These are phyloP conservation scores for Ilex asprella DNA, from an alignment of 257 asterid species.

Conservation along the genomic window DNA sequence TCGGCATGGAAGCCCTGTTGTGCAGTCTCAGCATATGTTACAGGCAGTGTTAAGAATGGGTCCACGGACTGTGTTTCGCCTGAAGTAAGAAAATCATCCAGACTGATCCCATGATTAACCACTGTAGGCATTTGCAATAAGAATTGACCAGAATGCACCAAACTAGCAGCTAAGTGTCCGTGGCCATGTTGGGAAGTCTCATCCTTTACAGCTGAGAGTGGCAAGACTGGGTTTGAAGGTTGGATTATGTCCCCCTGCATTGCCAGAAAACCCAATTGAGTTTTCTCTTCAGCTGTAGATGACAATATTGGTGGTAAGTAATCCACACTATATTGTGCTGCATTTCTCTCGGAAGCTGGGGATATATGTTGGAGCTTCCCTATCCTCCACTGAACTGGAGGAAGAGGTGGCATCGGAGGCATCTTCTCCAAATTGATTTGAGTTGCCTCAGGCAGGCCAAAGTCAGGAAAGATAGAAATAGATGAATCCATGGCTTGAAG, in stretches of 20 bases:
- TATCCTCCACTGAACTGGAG: conserved; percentile 93
- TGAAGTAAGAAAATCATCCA: conserved; percentile 8
- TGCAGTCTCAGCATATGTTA: conserved; percentile 14
- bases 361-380: conserved; percentile 50
- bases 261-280: conserved; percentile 1
- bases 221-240: conserved; percentile 13
- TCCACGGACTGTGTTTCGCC: conserved; percentile 1
- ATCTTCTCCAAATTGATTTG: conserved; percentile 37
- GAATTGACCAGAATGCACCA: conserved; percentile 10
- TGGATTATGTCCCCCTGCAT: background rate
- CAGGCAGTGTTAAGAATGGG: conserved; percentile 16
- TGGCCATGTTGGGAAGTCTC: conserved; percentile 10
- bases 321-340: conserved; percentile 11
- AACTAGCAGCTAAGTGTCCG: background rate
- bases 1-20: conserved; percentile 6
- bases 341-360: conserved; percentile 27
- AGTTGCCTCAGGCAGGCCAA: conserved; percentile 24
- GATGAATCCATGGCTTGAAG: conserved; percentile 22
- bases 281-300: conserved; percentile 13
- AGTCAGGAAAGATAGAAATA: conserved; percentile 26
- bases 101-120: conserved; percentile 14
- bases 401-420: conserved; percentile 94
- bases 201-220: conserved; percentile 5
- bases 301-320: conserved; percentile 8
- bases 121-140: conserved; percentile 7